A percentile compares a stretch with the other conserved stretches of the same genome.
Conservation (phyloP, 345 rosid genomes). For the Hibiscus mutabilis region DNA sequence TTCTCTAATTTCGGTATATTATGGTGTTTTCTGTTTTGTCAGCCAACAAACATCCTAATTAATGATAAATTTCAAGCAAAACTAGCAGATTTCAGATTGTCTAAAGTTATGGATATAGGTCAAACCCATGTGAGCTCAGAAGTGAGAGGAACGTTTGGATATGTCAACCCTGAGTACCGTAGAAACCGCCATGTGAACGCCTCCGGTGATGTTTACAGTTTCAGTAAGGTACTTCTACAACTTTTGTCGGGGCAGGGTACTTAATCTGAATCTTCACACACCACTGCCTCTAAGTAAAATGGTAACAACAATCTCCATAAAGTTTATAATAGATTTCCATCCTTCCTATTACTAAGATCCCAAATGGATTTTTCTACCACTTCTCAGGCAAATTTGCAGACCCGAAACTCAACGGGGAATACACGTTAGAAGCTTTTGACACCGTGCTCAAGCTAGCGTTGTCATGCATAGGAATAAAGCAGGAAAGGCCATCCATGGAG, state of each 20-base stretch:
- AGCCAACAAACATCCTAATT: constrained; percentile 27
- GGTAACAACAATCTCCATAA: constrained; percentile 20
- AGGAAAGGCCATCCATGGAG: constrained; percentile 53
- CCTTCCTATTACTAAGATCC: background rate
- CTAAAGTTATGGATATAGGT: constrained; percentile 53
- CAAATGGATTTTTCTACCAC: background rate
- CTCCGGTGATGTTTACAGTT: constrained; percentile 51
- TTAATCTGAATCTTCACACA: constrained; percentile 29
- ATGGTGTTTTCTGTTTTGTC: background rate
- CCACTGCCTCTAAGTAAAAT: constrained; percentile 41
- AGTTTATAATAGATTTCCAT: background rate
- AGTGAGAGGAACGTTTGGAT: constrained; percentile 62
- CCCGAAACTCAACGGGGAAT: constrained; percentile 25
- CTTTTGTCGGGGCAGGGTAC: constrained; percentile 49
- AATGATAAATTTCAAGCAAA: constrained; percentile 42
- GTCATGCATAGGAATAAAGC: constrained; percentile 48
- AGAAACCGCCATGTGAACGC: constrained; percentile 48
- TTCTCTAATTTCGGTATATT: background rate
- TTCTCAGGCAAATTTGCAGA: constrained; percentile 39
- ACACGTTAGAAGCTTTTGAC: constrained; percentile 39
- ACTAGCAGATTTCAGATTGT: constrained; percentile 47
- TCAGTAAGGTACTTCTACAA: constrained; percentile 54
- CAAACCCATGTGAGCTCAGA: constrained; percentile 55
- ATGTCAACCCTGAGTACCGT: constrained; percentile 54
- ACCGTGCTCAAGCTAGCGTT: constrained; percentile 39